A percentile compares a stretch with the other conserved stretches of the same genome.
These are phyloP conservation scores for Zymoseptoria ardabiliae DNA, from an alignment of 2,329 filamentous ascomycete genomes.

Conservation along the genomic window DNA sequence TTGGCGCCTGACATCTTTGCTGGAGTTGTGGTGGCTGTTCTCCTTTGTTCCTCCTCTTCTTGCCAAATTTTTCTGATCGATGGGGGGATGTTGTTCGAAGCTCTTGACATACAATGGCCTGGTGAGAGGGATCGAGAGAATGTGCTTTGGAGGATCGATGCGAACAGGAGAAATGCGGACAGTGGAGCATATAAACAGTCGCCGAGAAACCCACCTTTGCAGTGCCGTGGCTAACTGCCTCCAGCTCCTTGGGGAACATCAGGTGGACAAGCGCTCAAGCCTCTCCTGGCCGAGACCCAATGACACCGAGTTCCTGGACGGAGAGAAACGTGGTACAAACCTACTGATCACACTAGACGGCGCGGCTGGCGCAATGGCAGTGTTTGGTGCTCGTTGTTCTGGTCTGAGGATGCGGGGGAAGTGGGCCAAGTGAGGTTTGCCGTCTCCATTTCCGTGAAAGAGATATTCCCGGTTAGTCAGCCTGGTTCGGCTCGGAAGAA, in stretches of 20 bases:
- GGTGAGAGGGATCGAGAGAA: background rate
- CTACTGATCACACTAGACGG: background rate
- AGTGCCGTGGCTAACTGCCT: background rate
- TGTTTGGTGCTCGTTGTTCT: background rate
- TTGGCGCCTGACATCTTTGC: conserved; percentile 6
- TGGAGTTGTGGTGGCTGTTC: conserved; percentile 1
- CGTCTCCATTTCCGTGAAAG: background rate
- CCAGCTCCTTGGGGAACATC: background rate
- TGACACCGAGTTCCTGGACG: background rate
- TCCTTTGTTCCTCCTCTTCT: conserved; percentile 13
- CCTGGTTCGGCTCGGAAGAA: background rate
- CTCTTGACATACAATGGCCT: conserved; percentile 6
- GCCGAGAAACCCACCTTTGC: background rate
- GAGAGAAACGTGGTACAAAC: background rate
- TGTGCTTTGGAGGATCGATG: background rate
- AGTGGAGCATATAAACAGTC: background rate
- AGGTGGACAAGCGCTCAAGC: background rate
- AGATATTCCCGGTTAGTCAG: background rate
- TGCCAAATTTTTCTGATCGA: conserved; percentile 22
- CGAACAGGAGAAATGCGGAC: background rate
- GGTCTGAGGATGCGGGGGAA: background rate
- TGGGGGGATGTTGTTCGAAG: conserved; percentile 23
- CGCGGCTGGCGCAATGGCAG: background rate
- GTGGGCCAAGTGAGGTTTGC: background rate
- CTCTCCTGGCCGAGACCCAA: background rate